Percentiles rank a stretch among this genome's conserved stretches.
These are phyloP conservation scores for Mycocentrospora acerina DNA, from an alignment of 2,329 filamentous ascomycete genomes.

Conservation along the genomic window DNA sequence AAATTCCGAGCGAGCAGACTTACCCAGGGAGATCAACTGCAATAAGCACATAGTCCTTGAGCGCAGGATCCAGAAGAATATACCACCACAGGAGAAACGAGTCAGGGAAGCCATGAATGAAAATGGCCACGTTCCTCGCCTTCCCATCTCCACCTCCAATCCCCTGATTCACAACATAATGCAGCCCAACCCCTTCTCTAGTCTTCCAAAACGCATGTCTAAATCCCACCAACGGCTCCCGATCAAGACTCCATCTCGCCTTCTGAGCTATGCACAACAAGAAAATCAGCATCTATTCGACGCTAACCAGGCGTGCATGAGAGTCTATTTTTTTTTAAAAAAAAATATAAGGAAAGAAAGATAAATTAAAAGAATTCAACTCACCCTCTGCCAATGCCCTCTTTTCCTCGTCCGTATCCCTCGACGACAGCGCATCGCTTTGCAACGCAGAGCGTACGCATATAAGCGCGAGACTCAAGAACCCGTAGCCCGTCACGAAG, in stretches of 20 bases:
- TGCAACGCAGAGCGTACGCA: constrained; percentile 23
- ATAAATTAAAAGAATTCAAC: not conserved
- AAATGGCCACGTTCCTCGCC: constrained; percentile 50
- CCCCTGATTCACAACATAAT: constrained; percentile 52
- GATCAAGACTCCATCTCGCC: constrained; percentile 56
- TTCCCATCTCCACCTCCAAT: constrained; percentile 7
- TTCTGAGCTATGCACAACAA: constrained; percentile 47
- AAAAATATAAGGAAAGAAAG: too few relatives aligned
- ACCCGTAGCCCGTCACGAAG: constrained; percentile 36
- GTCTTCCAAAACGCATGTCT: constrained; percentile 56
- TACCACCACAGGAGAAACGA: constrained; percentile 58
- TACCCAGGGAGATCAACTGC: constrained; percentile 59
- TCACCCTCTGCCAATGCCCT: constrained; percentile 29
- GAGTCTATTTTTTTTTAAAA: too few relatives aligned
- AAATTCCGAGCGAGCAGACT: too few relatives aligned
- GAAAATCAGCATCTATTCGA: not conserved
- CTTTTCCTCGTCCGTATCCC: constrained; percentile 29
- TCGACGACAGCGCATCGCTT: constrained; percentile 31
- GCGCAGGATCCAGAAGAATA: constrained; percentile 45
- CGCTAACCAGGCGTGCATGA: not conserved
- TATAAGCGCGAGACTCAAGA: constrained; percentile 26
- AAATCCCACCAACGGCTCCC: constrained; percentile 47
- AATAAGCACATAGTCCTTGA: constrained; percentile 49
- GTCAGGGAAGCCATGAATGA: constrained; percentile 63
- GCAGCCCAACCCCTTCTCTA: constrained; percentile 53